Evolutionary conservation across 129 eudicot genomes (phyloP).

Genomic region (Escallonia rubra): DNA sequence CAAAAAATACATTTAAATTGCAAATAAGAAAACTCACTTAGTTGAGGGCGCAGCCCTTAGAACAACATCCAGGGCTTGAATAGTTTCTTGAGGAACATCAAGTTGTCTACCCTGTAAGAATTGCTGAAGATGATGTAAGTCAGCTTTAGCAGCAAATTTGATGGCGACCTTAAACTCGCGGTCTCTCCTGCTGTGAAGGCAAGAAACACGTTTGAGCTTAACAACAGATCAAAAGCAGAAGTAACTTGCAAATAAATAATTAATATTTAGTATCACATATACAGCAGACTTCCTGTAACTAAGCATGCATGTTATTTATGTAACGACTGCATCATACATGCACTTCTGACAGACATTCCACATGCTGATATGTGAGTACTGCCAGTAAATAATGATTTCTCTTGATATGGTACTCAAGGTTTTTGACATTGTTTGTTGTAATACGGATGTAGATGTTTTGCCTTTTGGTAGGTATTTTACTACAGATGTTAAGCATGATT

Average conservation of each 20-base stretch:
- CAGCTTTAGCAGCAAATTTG: slow-evolving; percentile 64
- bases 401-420: too few relatives aligned
- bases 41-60: slow-evolving; percentile 48
- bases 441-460: too few relatives aligned
- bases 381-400: neutral
- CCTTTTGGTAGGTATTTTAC: too few relatives aligned
- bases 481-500: too few relatives aligned
- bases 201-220: neutral
- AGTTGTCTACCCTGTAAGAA: slow-evolving; percentile 45
- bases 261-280: too few relatives aligned
- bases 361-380: neutral
- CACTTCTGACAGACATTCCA: neutral
- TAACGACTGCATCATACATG: too few relatives aligned
- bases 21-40: slow-evolving; percentile 11
- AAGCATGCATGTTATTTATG: neutral
- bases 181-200: slow-evolving; percentile 36
- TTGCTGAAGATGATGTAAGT: slow-evolving; percentile 46
- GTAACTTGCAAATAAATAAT: too few relatives aligned
- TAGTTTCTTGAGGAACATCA: slow-evolving; percentile 70
- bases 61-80: slow-evolving; percentile 83
- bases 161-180: slow-evolving; percentile 54
- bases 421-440: too few relatives aligned
- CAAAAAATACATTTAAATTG: neutral
- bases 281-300: too few relatives aligned
- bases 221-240: too few relatives aligned